Evolutionary conservation across 2,329 filamentous ascomycete genomes (phyloP).

Genomic region (Fusarium ambrosium): DNA sequence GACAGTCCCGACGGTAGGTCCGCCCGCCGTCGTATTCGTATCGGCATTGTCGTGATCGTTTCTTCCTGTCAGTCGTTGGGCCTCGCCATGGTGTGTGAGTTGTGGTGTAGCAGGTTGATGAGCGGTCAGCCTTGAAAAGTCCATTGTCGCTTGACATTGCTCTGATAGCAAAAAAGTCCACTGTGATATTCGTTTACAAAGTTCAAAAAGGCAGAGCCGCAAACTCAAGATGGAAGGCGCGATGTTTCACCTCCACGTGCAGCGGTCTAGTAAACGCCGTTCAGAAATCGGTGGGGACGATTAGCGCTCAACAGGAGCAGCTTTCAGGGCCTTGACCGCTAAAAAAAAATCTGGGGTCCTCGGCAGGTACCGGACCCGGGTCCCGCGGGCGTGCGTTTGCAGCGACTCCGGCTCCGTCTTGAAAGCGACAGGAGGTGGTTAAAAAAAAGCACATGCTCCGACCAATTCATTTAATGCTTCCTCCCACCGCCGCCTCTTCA

Average conservation of each 20-base stretch:
- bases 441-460: slow-evolving; percentile 35
- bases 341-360: slow-evolving; percentile 27
- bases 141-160: neutral
- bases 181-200: neutral
- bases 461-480: slow-evolving; percentile 4
- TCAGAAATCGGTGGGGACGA: neutral
- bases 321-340: slow-evolving; percentile 42
- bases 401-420: slow-evolving; percentile 26
- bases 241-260: slow-evolving; percentile 11
- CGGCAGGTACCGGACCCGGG: slow-evolving; percentile 28
- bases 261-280: neutral
- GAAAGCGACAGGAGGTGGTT: neutral
- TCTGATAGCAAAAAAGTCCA: neutral
- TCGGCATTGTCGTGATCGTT: slow-evolving; percentile 18
- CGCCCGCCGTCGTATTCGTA: slow-evolving; percentile 42
- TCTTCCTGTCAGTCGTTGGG: slow-evolving; percentile 5
- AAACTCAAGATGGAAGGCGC: neutral
- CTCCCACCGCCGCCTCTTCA: slow-evolving; percentile 25
- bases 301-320: neutral
- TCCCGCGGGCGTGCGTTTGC: slow-evolving; percentile 15
- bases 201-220: slow-evolving; percentile 8
- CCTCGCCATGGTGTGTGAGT: slow-evolving; percentile 10
- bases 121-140: slow-evolving; percentile 5
- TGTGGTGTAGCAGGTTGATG: slow-evolving; percentile 23
- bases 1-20: slow-evolving; percentile 40